These are phyloP conservation scores for Escallonia herrerae DNA, from an alignment of 129 eudicot genomes.

Conservation along the genomic window DNA sequence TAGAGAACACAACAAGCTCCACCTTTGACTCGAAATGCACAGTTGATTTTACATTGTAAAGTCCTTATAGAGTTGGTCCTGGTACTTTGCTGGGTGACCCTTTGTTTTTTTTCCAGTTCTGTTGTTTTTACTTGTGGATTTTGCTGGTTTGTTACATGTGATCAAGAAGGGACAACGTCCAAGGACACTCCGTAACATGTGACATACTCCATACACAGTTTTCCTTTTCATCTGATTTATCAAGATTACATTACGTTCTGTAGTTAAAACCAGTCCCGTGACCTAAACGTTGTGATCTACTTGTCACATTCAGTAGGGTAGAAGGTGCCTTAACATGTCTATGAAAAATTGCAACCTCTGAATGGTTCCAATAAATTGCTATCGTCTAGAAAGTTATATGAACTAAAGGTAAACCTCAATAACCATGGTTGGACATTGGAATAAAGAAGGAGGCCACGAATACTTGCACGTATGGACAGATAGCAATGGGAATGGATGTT, in stretches of 20 bases:
- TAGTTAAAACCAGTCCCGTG: constrained; percentile 13
- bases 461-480: neutral
- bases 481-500: constrained; percentile 13
- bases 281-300: constrained; percentile 10
- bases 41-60: constrained; percentile 7
- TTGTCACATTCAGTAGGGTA: constrained; percentile 18
- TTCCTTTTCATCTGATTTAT: neutral
- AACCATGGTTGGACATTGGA: constrained; percentile 8
- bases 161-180: constrained; percentile 6
- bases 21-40: neutral
- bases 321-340: constrained; percentile 4
- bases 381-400: constrained; percentile 3
- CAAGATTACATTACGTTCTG: neutral
- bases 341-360: constrained; percentile 3
- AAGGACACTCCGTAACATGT: constrained; percentile 5
- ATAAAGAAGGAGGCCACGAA: neutral
- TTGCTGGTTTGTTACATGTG: constrained; percentile 14
- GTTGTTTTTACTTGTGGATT: constrained; percentile 12
- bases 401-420: constrained; percentile 8
- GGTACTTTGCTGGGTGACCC: neutral
- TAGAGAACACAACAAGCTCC: neutral
- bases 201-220: constrained; percentile 7
- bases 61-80: constrained; percentile 11
- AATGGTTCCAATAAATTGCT: constrained; percentile 9
- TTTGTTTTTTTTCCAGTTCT: constrained; percentile 3